phyloP scores from a whole-genome alignment of 78 protist species.

The Dictyostelium discoideum region DNA sequence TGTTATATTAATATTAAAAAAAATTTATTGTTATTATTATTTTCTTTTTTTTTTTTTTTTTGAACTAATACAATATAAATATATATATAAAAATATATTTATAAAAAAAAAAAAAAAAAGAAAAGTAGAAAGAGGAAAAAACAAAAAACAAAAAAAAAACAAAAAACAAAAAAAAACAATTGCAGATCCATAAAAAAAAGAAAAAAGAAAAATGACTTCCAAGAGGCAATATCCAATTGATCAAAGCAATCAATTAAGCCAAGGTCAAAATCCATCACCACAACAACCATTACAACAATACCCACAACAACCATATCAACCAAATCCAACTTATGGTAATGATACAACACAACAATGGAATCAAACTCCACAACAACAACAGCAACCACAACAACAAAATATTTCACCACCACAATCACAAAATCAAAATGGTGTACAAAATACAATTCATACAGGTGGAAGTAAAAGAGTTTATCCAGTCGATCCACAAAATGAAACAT shows the following conservation, averaged over 20 bases:
- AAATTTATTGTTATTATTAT: no score
- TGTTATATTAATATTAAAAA: no score
- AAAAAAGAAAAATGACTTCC: not conserved
- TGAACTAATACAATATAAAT: no score
- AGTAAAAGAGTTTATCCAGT: conserved; percentile 59
- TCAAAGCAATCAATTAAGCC: not conserved
- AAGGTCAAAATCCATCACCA: conserved; percentile 10
- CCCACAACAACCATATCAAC: conserved; percentile 34
- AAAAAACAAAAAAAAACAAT: not conserved
- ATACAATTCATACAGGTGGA: not conserved
- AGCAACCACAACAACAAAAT: conserved; percentile 12
- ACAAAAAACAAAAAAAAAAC: not conserved
- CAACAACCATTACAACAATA: conserved; percentile 29
- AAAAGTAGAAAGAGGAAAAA: not conserved
- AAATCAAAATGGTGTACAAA: not conserved
- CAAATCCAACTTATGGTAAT: not conserved
- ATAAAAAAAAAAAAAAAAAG: no score
- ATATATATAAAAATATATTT: no score
- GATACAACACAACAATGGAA: not conserved
- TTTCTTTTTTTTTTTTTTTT: no score
- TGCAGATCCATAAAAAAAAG: not conserved
- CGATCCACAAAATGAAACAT: conserved; percentile 31
- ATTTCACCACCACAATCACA: not conserved
- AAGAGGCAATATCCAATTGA: conserved; percentile 5
- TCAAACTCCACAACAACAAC: conserved; percentile 7